phyloP scores from a whole-genome alignment of 2,329 filamentous ascomycete genomes.

The Fusarium nodosum region DNA sequence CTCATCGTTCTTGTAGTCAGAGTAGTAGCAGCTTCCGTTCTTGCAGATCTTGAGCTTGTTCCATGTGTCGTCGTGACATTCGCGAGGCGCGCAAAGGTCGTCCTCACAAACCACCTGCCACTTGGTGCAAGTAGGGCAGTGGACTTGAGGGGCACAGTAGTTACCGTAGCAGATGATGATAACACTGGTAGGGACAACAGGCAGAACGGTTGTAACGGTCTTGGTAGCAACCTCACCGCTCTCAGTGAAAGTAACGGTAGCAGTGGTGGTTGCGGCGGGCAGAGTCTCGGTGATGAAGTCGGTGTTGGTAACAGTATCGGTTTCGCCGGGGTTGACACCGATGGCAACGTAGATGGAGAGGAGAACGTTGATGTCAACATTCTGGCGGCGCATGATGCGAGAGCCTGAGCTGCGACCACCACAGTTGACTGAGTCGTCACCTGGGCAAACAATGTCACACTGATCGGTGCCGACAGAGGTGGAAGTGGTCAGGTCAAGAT shows the following conservation, averaged over 20 bases:
- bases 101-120: conserved; percentile 54
- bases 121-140: conserved; percentile 47
- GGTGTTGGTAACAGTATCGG: conserved; percentile 29
- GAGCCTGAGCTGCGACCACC: conserved; percentile 41
- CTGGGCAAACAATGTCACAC: conserved; percentile 51
- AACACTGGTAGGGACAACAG: conserved; percentile 41
- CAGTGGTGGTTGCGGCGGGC: conserved; percentile 41
- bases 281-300: conserved; percentile 45
- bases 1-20: conserved; percentile 49
- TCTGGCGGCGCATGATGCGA: conserved; percentile 41
- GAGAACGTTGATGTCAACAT: conserved; percentile 38
- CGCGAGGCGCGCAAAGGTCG: conserved; percentile 51
- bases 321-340: conserved; percentile 22
- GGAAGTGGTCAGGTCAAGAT: conserved; percentile 21
- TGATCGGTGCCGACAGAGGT: conserved; percentile 21
- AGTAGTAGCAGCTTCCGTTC: conserved; percentile 49
- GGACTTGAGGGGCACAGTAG: conserved; percentile 47
- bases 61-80: conserved; percentile 47
- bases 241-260: conserved; percentile 48
- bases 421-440: conserved; percentile 43
- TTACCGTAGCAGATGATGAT: conserved; percentile 50
- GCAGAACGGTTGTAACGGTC: conserved; percentile 45
- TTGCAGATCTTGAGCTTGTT: conserved; percentile 53
- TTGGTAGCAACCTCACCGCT: conserved; percentile 38
- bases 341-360: conserved; percentile 40